Base-by-base conservation (phyloP, 495 filamentous ascomycete genomes). In the Lindgomyces ingoldianus region DNA sequence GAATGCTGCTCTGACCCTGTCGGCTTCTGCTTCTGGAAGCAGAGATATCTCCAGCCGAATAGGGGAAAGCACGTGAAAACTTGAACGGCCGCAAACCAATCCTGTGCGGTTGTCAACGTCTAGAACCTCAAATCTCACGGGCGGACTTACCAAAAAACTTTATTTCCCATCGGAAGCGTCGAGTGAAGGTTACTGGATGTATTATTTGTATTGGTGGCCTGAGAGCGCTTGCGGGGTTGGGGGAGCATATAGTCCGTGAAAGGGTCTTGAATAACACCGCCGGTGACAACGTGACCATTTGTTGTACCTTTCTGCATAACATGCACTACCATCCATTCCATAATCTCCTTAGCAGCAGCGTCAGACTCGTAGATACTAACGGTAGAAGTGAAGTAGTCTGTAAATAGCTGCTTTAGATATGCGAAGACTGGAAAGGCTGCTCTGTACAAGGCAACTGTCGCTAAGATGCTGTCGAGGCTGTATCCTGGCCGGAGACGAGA, bases 71-170 rank as follows among this genome's bases (percentile, higher is more conserved):
- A 8, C 58, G 57, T 3, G 22, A 42, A 57, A 61, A 56, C 22
- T 61, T 14, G 25, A 61, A 67, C 4, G 64, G 64, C 3, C 64
- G 64, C 8, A 53, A 52, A 9, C 64, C 55, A 21, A 56, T 21
- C 64, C 64, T n/a, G n/a, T n/a, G n/a, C n/a, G n/a, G n/a, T n/a
- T n/a, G n/a, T n/a, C n/a, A n/a, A n/a, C n/a, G n/a, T n/a, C n/a
- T n/a, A n/a, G n/a, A n/a, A n/a, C n/a, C n/a, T n/a, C n/a, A n/a
- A n/a, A n/a, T n/a, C n/a, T n/a, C n/a, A n/a, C n/a, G n/a, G n/a
- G n/a, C n/a, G n/a, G n/a, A n/a, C n/a, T n/a, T n/a, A n/a, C n/a
- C n/a, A 67, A 22, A 67, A 60, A 25, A 60, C 16, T 16, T 59
- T 60, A 27, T 26, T 56, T 18, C 64, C 64, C n/a, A 67, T 55